A percentile compares a stretch with the other conserved stretches of the same genome.
These are phyloP conservation scores for Polygonum maritimum DNA, from an alignment of 148 eudicot genomes.

Conservation along the genomic window DNA sequence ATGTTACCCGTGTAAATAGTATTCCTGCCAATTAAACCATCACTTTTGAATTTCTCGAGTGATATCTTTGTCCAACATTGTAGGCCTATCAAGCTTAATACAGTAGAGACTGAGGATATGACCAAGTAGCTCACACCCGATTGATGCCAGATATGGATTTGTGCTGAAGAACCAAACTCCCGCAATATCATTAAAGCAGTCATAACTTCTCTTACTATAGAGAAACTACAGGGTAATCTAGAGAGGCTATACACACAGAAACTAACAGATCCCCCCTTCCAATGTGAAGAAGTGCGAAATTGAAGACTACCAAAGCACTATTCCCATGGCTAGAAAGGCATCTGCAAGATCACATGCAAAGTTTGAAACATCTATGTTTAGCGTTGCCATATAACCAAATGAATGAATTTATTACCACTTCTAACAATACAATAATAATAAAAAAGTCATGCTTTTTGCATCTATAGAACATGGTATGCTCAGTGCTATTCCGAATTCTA, in stretches of 20 bases:
- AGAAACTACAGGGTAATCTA: background rate
- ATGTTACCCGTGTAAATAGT: slow-evolving; percentile 40
- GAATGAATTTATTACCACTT: background rate
- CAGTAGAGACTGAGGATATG: slow-evolving; percentile 66
- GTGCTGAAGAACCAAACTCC: slow-evolving; percentile 22
- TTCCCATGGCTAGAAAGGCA: background rate
- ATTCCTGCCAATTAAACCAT: slow-evolving; percentile 44
- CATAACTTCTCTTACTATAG: slow-evolving; percentile 16
- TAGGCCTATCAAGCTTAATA: slow-evolving; percentile 59
- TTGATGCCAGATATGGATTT: slow-evolving; percentile 26
- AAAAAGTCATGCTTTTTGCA: background rate
- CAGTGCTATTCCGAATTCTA: background rate
- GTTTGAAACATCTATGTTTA: background rate
- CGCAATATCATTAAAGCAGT: slow-evolving; percentile 52
- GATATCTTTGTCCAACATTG: slow-evolving; percentile 71
- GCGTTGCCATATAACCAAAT: background rate
- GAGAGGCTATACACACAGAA: background rate
- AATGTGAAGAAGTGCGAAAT: background rate
- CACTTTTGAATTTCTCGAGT: slow-evolving; percentile 51
- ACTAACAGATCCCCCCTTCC: slow-evolving; percentile 11
- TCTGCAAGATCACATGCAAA: slow-evolving; percentile 7
- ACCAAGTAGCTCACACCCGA: slow-evolving; percentile 73
- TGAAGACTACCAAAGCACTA: background rate
- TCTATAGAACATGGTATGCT: background rate
- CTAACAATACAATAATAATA: background rate